phyloP scores from a whole-genome alignment of 2,329 filamentous ascomycete species.

The Aspergillus jensenii region DNA sequence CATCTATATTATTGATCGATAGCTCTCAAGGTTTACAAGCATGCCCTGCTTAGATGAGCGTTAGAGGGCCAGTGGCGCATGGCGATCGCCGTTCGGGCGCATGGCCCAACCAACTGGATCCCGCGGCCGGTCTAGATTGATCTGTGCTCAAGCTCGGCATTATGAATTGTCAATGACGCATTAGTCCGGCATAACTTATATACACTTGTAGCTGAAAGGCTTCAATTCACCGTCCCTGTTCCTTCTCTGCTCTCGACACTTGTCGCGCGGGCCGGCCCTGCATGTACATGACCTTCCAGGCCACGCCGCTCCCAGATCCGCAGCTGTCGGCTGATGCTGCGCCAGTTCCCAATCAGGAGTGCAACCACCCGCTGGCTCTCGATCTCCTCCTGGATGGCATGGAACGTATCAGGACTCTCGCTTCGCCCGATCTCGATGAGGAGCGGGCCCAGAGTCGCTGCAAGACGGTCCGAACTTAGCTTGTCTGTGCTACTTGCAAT shows the following conservation, averaged over 20 bases:
- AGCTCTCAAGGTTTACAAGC: neutral
- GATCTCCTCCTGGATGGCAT: constrained; percentile 24
- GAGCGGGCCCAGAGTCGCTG: constrained; percentile 33
- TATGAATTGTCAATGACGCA: neutral
- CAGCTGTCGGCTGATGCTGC: constrained; percentile 33
- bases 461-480: constrained; percentile 29
- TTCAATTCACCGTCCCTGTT: neutral
- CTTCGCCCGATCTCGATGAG: constrained; percentile 22
- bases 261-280: neutral
- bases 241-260: neutral
- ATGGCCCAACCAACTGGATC: neutral
- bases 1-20: neutral
- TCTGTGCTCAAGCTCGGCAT: neutral
- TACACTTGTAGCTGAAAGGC: neutral
- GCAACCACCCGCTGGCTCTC: constrained; percentile 30
- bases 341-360: constrained; percentile 39
- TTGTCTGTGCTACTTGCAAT: constrained; percentile 23
- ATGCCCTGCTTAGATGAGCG: neutral
- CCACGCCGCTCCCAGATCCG: constrained; percentile 26
- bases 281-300: neutral
- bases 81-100: neutral
- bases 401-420: constrained; percentile 13
- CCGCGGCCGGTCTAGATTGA: neutral
- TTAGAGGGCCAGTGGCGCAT: neutral
- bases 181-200: neutral